A percentile compares a stretch with the other conserved stretches of the same genome.
Conservation (phyloP, 306 rosid species). For the Crotalaria pallida region DNA sequence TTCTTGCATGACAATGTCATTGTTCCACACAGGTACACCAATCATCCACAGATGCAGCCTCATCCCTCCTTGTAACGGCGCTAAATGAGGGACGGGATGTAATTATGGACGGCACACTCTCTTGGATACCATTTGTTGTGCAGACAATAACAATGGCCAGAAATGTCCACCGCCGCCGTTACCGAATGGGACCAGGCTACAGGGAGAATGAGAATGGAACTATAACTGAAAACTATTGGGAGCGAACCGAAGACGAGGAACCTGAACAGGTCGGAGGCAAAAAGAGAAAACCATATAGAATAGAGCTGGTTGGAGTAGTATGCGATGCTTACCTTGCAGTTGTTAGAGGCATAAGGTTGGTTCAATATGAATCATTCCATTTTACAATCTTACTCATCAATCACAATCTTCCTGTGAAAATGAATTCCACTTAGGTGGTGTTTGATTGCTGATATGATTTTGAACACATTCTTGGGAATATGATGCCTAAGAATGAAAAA, state of each 20-base stretch:
- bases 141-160: conserved; percentile 94
- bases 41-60: conserved; percentile 94
- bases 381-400: background rate
- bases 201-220: conserved; percentile 55
- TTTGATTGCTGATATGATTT: no score
- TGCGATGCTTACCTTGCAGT: conserved; percentile 95
- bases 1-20: background rate
- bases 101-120: conserved; percentile 95
- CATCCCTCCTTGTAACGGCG: conserved; percentile 89
- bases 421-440: conserved; percentile 9
- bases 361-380: background rate
- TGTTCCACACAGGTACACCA: conserved; percentile 75
- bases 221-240: conserved; percentile 75
- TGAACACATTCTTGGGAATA: no score
- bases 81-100: conserved; percentile 90
- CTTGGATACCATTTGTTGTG: conserved; percentile 94
- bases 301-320: conserved; percentile 93
- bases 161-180: conserved; percentile 91
- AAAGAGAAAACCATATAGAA: conserved; percentile 88
- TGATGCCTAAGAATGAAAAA: no score
- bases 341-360: conserved; percentile 78
- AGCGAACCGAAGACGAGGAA: conserved; percentile 58
- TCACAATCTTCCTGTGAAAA: background rate
- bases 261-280: conserved; percentile 64
- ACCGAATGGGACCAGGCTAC: conserved; percentile 90